Evolutionary conservation across 352 stramenopile species (phyloP), one percentile per base, ranked within the genome.

Genomic region (Phytophthora hibernalis): DNA sequence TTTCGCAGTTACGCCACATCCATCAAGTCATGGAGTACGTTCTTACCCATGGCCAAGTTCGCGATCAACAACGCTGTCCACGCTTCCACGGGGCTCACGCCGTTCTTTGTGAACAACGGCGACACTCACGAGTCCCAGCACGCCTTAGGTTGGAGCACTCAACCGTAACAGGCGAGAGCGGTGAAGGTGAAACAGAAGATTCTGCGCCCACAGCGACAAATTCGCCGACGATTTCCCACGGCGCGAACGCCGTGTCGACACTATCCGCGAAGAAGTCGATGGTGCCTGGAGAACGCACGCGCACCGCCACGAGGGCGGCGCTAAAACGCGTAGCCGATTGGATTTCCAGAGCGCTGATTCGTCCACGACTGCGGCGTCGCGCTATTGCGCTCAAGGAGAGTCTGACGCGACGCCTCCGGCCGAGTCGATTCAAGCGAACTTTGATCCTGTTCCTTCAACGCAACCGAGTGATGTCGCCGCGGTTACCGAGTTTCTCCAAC

Each of bases 41-140:
- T n/a, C n/a, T n/a, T n/a, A n/a, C n/a, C n/a, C n/a, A n/a, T n/a
- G n/a, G n/a, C n/a, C n/a, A n/a, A 74, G 40, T 74, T 70, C 7
- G 58, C 63, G 13, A 42, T 74, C 0, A 73, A 73, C 54, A 70
- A 74, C 48, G 50, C 54, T 0, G 38, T 65, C 4, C 64, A 77
- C 18, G 40, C 57, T 3, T 73, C 58, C 15, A 68, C 69, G 35
- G 35, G 35, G 12, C 35, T 42, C 35, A 42, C 35, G 15, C 35
- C 35, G 35, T 42, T 42, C 35, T 42, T 42, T 18, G 35, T 42
- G 35, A 42, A 42, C 35, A 42, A 42, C 35, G 12, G 35, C 16
- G 35, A 20, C 35, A 42, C 16, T 13, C 35, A n/a, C 11, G 35
- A 18, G 35, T 42, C 6, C 35, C 35, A 20, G 35, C 35, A 18